Base-by-base conservation (phyloP, 441 rosid genomes). In the Capsella rubella region DNA sequence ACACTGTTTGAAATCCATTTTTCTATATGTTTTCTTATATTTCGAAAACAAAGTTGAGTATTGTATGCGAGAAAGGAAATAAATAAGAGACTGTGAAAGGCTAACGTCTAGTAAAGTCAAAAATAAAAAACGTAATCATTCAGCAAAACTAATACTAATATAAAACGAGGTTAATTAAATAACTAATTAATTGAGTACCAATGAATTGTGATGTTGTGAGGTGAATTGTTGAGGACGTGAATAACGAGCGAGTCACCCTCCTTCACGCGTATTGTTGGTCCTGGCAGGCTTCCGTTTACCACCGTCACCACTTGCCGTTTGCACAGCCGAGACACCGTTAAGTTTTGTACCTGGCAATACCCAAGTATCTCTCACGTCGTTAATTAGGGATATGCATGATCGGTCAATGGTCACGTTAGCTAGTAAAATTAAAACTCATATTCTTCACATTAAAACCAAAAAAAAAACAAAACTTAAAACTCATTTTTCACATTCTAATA, bases 171-270 rank as follows among this genome's bases (percentile, higher is more conserved):
- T 52, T 43, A 25, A 34, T 31, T 21, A 21, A 21, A 2, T 12
- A 68, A 47, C 3, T 28, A 40, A 58, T 29, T 50, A 34, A 13
- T 8, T 49, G 43, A 35, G 70, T 85, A 93, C 99, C 99, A 92
- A 69, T 95, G 99, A 72, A 95, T 81, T 2, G 93, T 86, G 53
- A 95, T 67, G 84, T 90, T 86, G 78, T 95, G 89, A 46, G 99
- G 97, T 2, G 99, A 92, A 69, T 83, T 58, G 75, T 95, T 95
- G 46, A 81, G 40, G 61, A 92, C 98, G 31, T 85, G 96, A 63
- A 95, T 81, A 21, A 87, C 67, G 5, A 95, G 86, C 2, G 90
- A 87, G 81, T 95, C 98, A 9, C 98, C 96, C 72, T 92, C 98
- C 5, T 62, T 73, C 64, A 70, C 96, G 0, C 56, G 68, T 64